Base-by-base conservation (phyloP, 345 rosid species). In the Punica granatum region DNA sequence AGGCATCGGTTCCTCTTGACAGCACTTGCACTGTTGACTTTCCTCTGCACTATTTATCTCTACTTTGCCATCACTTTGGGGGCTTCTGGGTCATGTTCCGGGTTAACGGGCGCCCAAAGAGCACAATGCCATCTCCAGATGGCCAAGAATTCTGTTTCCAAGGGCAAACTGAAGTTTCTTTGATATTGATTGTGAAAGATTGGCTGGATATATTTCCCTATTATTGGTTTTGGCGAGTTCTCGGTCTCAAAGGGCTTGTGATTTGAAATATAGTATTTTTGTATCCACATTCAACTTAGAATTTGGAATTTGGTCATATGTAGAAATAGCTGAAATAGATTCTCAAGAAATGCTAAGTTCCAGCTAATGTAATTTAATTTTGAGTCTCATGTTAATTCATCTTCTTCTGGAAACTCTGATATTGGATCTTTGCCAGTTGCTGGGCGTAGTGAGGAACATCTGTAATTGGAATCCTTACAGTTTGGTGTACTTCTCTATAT, bases 31-130 rank as follows among this genome's bases (percentile, higher is more conserved):
- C 93, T 94, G 49, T 79, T 94, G 82, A 79, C 78, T 4, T 88
- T 91, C 63, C 86, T 91, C 66, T 94, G 99, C 80, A 84, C 98
- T 12, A 43, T 94, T 72, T 94, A 94, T 76, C 87, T 94, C 14
- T 94, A 94, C 77, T 94, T 94, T 69, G 98, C 99, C 0, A 75
- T 94, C 67, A 94, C 99, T 42, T 64, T 94, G 70, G 97, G 97
- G 4, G 78, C 79, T 14, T 49, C 74, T 9, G 85, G 72, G 31
- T 74, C 92, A 15, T 94, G 99, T 77, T 75, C 87, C 26, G 92
- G 92, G 32, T 81, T 94, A 78, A 67, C 78, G 0, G 95, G 92
- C 28, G 82, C 76, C 10, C 65, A 79, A n/a, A 88, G 70, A 71
- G 92, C 85, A 25, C 62, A 80, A 23, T 94, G 99, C 79, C 85